Evolutionary conservation across 2,329 filamentous ascomycete genomes (phyloP).

Genomic region (Torrubiella hemipterigena): DNA sequence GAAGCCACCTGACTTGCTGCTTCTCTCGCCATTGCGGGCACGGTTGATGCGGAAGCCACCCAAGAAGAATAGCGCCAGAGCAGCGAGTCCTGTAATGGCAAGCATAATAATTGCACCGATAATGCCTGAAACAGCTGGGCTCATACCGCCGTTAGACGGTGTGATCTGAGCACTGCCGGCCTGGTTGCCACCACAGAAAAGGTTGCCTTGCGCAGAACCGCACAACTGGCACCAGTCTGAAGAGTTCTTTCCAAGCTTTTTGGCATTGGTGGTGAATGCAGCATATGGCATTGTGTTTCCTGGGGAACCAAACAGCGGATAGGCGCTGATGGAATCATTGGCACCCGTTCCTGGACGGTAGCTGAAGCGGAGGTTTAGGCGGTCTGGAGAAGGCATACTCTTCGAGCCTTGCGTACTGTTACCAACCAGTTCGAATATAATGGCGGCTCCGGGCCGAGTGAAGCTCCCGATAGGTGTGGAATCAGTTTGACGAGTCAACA

Average conservation of each 20-base stretch:
- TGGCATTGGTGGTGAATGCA: slow-evolving; percentile 26
- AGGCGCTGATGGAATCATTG: slow-evolving; percentile 19
- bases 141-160: slow-evolving; percentile 11
- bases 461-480: slow-evolving; percentile 22
- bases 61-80: slow-evolving; percentile 18
- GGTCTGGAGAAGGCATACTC: slow-evolving; percentile 16
- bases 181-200: too few species aligned
- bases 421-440: slow-evolving; percentile 57
- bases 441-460: slow-evolving; percentile 59
- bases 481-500: slow-evolving; percentile 38
- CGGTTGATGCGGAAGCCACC: slow-evolving; percentile 20
- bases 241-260: slow-evolving; percentile 18
- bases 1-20: slow-evolving; percentile 23
- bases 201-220: too few species aligned
- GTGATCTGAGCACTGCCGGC: too few species aligned
- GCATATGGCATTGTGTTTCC: slow-evolving; percentile 22
- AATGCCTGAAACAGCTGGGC: slow-evolving; percentile 28
- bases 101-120: slow-evolving; percentile 31
- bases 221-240: slow-evolving; percentile 36
- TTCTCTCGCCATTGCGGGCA: too few species aligned
- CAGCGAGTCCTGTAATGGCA: slow-evolving; percentile 20
- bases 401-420: slow-evolving; percentile 4
- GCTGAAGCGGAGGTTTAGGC: slow-evolving; percentile 42
- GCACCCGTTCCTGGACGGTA: slow-evolving; percentile 37
- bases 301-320: slow-evolving; percentile 27